Base-by-base conservation (phyloP, 2,329 filamentous ascomycete genomes). In the Phaeosphaeria sp. region DNA sequence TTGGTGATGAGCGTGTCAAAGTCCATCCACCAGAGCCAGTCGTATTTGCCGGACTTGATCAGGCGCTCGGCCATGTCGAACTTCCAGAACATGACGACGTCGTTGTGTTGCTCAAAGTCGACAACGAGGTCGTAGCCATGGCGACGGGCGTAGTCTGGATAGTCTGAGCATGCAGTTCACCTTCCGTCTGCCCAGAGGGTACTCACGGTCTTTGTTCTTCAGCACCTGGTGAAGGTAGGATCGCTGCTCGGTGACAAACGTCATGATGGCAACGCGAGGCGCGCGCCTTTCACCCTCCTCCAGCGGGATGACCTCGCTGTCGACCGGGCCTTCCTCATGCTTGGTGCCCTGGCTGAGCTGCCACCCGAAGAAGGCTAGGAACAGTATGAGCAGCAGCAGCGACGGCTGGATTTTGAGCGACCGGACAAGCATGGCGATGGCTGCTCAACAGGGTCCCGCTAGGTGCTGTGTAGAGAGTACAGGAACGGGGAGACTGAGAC, bases 1-100 rank as follows among this genome's bases (percentile, higher is more conserved):
- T 79, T 78, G 15, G 75, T 80, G 59, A 80, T 73, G 17, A 80
- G 62, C 0, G 76, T 78, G 58, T 80, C 77, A 44, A 77, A 78
- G 59, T 80, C 77, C 9, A 79, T 60, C 76, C 77, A 79, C 78
- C 78, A 80, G 20, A 80, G 70, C 78, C 78, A 80, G 53, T 79
- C 75, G 55, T 75, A 74, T 56, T 72, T 73, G 42, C 62, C 60
- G 6, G 65, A 59, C 30, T 73, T 71, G 59, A 77, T 68, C 17
- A 77, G 60, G n/a, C 69, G 67, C 54, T 76, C 69, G 6, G 74
- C 67, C 74, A 79, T 78, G 58, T 77, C 66, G 53, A 76, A 74
- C 55, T 79, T 80, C 66, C 73, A 75, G 62, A 69, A 79, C 24
- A 73, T 67, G 13, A 71, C 69, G 27, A 63, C 69, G 49, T 67